Evolutionary conservation across 331 rosid species (phyloP), one percentile per base, ranked within the genome.

Genomic region (Malus hybrid): DNA sequence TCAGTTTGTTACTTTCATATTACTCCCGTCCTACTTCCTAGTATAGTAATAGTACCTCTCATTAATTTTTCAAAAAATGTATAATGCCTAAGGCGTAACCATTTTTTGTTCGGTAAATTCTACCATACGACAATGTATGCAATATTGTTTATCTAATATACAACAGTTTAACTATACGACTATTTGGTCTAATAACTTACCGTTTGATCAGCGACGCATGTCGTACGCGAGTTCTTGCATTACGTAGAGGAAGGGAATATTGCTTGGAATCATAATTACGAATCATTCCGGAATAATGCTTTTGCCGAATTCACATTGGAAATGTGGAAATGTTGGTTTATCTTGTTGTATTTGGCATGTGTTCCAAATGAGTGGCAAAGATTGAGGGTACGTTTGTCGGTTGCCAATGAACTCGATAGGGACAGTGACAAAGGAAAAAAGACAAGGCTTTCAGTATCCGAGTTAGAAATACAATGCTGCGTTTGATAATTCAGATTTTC

Each of bases 1-100:
- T 84, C 81, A 75, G 70, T 82, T 59, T 64, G 67, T 64, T 74
- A 5, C 29, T 65, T n/a, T 65, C 32, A 67, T 71, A 39, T 0
- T 39, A 9, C 66, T 60, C 71, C 46, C 46, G 2, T 9, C 46
- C 46, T 3, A 39, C 8, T 77, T 67, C 34, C 9, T 59, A 39
- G 46, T 3, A 39, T 39, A 2, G 46, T 39, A 10, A 39, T 39
- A 2, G 46, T 39, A 10, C 46, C 46, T 9, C 70, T 56, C 73
- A 78, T 78, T 76, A 11, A 67, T 75, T 74, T 34, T 31, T 54
- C 13, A 16, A 27, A 24, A 73, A n/a, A 20, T 61, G 63, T 16
- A 70, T 31, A 54, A 18, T 1, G 29, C 11, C 44, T 0, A 9
- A 36, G 44, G 44, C n/a, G 2, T 15, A 15, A 15, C n/a, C 10